Evolutionary conservation across 2,329 filamentous ascomycete species (phyloP), one percentile per base, ranked within the genome.

Genomic region (Cladosporium sp.): DNA sequence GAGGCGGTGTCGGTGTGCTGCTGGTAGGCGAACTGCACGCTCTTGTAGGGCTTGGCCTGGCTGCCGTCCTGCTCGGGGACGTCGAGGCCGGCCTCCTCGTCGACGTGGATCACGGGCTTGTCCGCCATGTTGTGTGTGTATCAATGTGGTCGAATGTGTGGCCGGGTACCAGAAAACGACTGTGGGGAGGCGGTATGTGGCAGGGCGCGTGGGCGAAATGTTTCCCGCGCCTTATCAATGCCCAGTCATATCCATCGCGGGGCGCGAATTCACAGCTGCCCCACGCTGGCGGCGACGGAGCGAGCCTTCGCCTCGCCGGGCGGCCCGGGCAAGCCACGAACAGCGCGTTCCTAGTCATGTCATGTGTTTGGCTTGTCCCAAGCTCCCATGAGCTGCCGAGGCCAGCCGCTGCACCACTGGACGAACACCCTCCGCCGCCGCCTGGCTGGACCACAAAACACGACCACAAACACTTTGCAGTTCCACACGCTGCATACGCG

Each of bases 31-130:
- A 84, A 84, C 59, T 85, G 77, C 40, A 95, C 80, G 38, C 86
- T 83, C 77, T 95, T 92, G 81, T 85, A 95, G 45, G 90, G 89
- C 61, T 83, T 80, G 56, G 77, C 73, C 70, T 91, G 81, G 59
- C 84, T 80, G 66, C 89, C 89, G 61, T 81, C 76, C 59, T 83
- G 80, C 55, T 78, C 68, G 61, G 80, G 68, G 53, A 71, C 71
- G 64, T 86, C 90, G 62, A 79, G 75, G 63, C 90, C 90, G 61
- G 78, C 78, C 63, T 89, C 86, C 67, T 89, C 86, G 75, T 95
- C 89, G 66, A 95, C 79, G 74, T 91, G 89, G 69, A 87, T 78
- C 43, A 72, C 75, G 41, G 64, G 60, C 54, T 64, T 66, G 59
- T 66, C 65, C 46, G 64, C 62, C 64, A 68, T 67, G 53, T 19